Conservation (phyloP, 169 alveolate species). For the Eimeria necatrix region DNA sequence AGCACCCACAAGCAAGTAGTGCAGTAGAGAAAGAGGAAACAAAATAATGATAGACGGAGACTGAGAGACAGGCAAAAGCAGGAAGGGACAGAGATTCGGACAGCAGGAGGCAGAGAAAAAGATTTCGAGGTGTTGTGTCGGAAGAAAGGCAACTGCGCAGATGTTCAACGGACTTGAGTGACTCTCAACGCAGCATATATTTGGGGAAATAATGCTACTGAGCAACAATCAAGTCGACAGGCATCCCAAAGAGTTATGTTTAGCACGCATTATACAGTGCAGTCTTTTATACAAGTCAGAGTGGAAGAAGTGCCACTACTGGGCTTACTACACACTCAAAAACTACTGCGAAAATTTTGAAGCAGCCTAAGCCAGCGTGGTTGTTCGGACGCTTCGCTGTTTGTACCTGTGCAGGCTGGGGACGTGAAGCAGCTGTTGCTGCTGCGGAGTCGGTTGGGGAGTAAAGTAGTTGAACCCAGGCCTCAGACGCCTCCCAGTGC, state of each 20-base stretch:
- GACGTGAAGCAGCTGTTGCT: neutral
- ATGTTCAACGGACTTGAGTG: too few species aligned
- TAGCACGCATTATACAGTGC: too few species aligned
- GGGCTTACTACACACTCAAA: neutral
- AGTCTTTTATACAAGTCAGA: too few species aligned
- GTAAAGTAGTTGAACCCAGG: slow-evolving; percentile 13
- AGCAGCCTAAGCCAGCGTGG: neutral
- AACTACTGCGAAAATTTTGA: too few species aligned
- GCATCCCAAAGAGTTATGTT: too few species aligned
- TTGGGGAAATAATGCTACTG: too few species aligned
- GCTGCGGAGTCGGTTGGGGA: neutral
- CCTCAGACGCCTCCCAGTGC: slow-evolving; percentile 24
- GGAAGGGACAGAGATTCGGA: neutral
- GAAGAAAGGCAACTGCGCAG: neutral
- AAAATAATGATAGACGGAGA: neutral
- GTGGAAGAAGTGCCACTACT: too few species aligned
- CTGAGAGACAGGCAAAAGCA: neutral
- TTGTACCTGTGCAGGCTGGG: slow-evolving; percentile 59
- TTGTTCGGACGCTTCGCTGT: neutral
- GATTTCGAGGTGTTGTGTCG: neutral
- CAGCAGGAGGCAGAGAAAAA: neutral
- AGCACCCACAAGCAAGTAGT: neutral
- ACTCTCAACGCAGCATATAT: too few species aligned
- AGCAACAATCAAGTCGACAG: too few species aligned
- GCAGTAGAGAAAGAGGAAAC: neutral